These are phyloP conservation scores for Blastocystis sp. DNA, from an alignment of 352 stramenopile species.

Conservation along the genomic window DNA sequence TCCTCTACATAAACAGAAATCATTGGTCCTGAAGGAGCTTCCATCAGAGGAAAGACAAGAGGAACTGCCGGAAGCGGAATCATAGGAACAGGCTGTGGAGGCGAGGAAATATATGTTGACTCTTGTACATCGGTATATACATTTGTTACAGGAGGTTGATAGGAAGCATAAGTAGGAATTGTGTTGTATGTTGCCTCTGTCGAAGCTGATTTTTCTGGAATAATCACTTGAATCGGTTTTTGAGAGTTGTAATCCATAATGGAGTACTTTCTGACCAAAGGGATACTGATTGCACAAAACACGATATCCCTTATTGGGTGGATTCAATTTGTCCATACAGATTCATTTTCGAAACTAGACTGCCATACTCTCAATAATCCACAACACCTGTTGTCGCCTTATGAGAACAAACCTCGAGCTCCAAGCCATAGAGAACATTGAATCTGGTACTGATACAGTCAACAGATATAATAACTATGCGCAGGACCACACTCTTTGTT, in stretches of 20 bases:
- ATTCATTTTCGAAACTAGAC: not conserved
- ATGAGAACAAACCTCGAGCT: not conserved
- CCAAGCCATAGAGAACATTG: not conserved
- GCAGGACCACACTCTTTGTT: not conserved
- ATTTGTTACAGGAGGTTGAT: not conserved
- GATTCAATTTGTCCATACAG: not conserved
- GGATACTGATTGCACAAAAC: not conserved
- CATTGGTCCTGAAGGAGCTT: not conserved
- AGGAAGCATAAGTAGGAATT: not conserved
- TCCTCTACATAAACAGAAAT: constrained; percentile 44
- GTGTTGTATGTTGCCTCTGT: not conserved
- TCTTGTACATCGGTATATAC: not conserved
- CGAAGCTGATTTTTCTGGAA: not conserved
- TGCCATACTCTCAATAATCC: not conserved
- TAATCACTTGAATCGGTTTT: not conserved
- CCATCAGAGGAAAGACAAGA: constrained; percentile 31
- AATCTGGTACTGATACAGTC: not conserved
- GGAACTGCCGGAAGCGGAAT: not conserved
- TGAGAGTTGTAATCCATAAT: not conserved
- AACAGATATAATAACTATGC: not conserved
- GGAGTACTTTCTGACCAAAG: not conserved
- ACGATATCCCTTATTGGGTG: not conserved
- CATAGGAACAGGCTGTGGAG: not conserved
- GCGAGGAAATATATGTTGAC: not conserved
- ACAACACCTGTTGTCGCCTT: not conserved